A percentile compares a stretch with the other conserved stretches of the same genome.
Conservation (phyloP, 73 alveolate genomes). For the Paramecium sexaurelia region DNA sequence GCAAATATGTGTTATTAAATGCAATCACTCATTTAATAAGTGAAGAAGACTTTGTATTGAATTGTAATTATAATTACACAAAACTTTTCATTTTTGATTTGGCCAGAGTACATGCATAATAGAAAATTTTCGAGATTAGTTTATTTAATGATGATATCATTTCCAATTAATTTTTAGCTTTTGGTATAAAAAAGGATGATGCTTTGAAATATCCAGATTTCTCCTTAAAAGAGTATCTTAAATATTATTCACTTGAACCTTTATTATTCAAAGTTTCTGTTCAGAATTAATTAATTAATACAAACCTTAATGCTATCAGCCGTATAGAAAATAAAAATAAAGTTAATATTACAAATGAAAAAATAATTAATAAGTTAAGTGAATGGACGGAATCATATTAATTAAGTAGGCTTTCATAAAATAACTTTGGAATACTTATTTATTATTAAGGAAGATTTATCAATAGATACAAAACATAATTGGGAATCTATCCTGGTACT, state of each 20-base stretch:
- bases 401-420: not conserved
- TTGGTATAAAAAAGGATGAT: not conserved
- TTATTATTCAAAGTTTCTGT: not conserved
- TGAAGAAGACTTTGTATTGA: slow-evolving; percentile 21
- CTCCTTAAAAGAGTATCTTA: slow-evolving; percentile 23
- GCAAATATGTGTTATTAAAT: not conserved
- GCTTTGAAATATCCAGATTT: slow-evolving; percentile 24
- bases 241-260: not conserved
- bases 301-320: not conserved
- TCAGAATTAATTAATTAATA: not conserved
- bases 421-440: not conserved
- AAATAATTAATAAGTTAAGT: not conserved
- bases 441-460: slow-evolving; percentile 28
- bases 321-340: not conserved
- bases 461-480: not conserved
- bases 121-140: not conserved
- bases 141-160: slow-evolving; percentile 10
- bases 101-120: not conserved
- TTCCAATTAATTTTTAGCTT: not conserved
- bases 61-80: not conserved
- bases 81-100: slow-evolving; percentile 18
- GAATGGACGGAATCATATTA: slow-evolving; percentile 14
- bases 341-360: not conserved
- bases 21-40: slow-evolving; percentile 10
- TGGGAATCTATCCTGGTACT: not conserved